Evolutionary conservation across 2,329 filamentous ascomycete genomes (phyloP), one percentile per base, ranked within the genome.

Genomic region (Setomelanomma holmii): DNA sequence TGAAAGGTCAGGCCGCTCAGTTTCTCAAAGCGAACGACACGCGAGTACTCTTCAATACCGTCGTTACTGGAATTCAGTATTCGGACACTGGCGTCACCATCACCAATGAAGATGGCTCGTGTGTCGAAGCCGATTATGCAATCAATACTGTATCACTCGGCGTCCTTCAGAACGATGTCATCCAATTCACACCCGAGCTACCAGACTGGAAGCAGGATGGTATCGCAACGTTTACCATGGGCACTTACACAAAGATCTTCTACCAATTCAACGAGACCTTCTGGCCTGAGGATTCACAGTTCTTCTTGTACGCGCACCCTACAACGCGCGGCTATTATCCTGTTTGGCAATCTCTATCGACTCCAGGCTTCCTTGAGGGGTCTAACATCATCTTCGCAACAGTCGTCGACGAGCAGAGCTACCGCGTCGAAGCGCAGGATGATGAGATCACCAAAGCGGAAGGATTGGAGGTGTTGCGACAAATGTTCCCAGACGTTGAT

Each of bases 181-280:
- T 89, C 1, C 68, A 72, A 0, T 90, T 89, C 65, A 65, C 76
- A 10, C 87, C 88, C 0, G 59, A 74, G 4, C 75, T 90, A 0
- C 88, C 87, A 0, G 69, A 70, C 2, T 89, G 86, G 87, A 90
- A 90, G 70, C 76, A 80, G 12, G 79, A 79, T 2, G 83, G 85
- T 0, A 87, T 90, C 45, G 80, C 83, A 3, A 84, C 82, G 33
- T 89, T 89, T 67, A 77, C 79, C 55, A 89, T 90, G 83, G 87
- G 84, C 5, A 89, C 86, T 0, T 90, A 89, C 73, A 90, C 86
- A 45, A 90, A 90, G 67, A 84, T 90, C 55, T 90, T 90, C 73
- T 75, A 88, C 53, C 87, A 89, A 56, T 90, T 89, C 72, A 76
- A 86, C 53, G 77, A 86, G 48, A 82, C 84, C 0, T 90, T 90